A percentile compares a stretch with the other conserved stretches of the same genome.
Conservation (phyloP, 306 rosid genomes). For the Cicer cuneatum region DNA sequence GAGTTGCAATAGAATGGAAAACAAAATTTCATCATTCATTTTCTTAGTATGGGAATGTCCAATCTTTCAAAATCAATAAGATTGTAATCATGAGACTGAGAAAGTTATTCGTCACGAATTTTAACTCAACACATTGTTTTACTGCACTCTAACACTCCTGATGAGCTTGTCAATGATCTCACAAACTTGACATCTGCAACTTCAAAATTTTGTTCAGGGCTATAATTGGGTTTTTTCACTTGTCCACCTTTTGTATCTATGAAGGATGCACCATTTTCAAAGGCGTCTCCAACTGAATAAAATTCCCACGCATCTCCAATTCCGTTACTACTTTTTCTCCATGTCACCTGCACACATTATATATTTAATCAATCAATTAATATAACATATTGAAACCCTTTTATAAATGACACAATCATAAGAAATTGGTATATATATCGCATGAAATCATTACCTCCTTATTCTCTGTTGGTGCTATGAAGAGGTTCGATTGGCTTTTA, state of each 20-base stretch:
- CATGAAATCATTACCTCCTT: constrained; percentile 43
- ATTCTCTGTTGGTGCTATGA: constrained; percentile 49
- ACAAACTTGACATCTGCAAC: constrained; percentile 38
- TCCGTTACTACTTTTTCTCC: constrained; percentile 43
- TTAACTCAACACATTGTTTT: constrained; percentile 39
- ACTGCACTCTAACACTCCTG: constrained; percentile 41
- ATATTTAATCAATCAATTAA: not conserved
- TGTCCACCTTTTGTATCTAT: constrained; percentile 23
- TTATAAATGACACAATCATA: not conserved
- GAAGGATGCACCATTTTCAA: constrained; percentile 54
- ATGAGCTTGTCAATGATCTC: constrained; percentile 42
- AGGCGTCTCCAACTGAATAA: constrained; percentile 41
- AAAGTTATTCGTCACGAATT: not conserved
- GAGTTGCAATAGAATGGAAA: not conserved
- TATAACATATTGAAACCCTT: not conserved
- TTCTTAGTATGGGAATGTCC: not conserved
- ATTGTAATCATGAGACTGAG: not conserved
- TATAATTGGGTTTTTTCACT: constrained; percentile 38
- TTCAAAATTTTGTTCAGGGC: constrained; percentile 16
- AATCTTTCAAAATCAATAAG: not conserved
- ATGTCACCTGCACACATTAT: constrained; percentile 36
- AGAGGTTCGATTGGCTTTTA: constrained; percentile 54
- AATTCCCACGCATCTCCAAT: constrained; percentile 25
- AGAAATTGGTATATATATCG: not conserved
- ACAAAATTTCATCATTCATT: not conserved